Conservation (phyloP, 345 rosid genomes). For the Gossypium longicalyx region DNA sequence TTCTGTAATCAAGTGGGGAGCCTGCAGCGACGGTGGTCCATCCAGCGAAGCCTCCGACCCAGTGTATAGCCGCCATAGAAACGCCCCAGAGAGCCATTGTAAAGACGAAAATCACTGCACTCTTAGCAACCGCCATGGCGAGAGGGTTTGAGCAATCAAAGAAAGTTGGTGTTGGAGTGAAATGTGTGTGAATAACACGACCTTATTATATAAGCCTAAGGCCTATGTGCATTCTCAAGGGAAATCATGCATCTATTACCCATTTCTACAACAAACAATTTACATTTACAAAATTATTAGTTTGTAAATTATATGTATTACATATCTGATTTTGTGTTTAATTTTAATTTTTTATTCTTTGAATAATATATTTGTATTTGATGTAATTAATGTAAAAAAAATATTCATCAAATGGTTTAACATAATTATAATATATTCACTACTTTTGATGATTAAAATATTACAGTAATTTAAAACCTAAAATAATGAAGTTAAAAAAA, state of each 20-base stretch:
- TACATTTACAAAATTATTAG: no score
- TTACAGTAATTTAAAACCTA: no score
- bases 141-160: neutral
- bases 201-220: neutral
- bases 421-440: no score
- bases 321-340: no score
- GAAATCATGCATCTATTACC: neutral
- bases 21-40: conserved; percentile 23
- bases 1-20: conserved; percentile 11
- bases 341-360: no score
- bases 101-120: neutral
- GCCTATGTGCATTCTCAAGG: neutral
- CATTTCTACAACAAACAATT: neutral
- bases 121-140: conserved; percentile 1
- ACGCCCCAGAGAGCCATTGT: neutral
- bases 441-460: no score
- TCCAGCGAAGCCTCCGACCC: conserved; percentile 20
- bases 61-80: conserved; percentile 5
- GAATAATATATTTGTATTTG: no score
- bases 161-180: neutral
- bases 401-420: no score
- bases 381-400: no score
- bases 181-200: neutral
- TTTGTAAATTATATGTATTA: no score
- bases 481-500: no score